Evolutionary conservation across 768 basidiomycete species (phyloP), one percentile per base, ranked within the genome.

Genomic region (Imleria badia): DNA sequence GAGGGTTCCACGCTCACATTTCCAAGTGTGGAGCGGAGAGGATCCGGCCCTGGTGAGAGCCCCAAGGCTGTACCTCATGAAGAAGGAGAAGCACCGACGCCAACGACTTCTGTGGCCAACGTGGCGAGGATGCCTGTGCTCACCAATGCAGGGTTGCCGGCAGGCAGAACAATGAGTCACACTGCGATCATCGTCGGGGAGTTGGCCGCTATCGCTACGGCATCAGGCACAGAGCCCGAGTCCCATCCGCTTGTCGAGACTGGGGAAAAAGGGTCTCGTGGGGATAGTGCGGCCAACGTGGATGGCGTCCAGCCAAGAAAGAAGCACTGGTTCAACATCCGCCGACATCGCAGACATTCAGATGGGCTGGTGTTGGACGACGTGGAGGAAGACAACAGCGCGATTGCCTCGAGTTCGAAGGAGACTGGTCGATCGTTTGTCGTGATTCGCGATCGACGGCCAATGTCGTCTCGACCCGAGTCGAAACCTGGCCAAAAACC

Each of bases 181-280:
- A 87, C 86, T 3, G 91, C 91, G 3, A 82, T 94, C 54, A 83
- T 94, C n/a, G 89, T 93, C 54, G 77, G 86, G 58, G 79, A 77
- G 72, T 45, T 68, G 69, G 57, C 61, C 66, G 48, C 63, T 57
- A 59, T 64, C 52, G 52, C 56, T 59, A 34, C 55, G 52, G 47
- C 58, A 29, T 56, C 70, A 48, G 45, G 54, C 5, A 40, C 58
- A 13, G 40, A 39, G 9, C 35, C 60, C 35, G 68, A 70, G 43
- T 59, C 58, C 20, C 62, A 65, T 31, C 57, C 60, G 1, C 38
- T 70, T 45, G 55, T 49, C 6, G 68, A 66, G 15, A 29, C 53
- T 10, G 60, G 57, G 11, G 62, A 60, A 5, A 62, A 50, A 31
- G 60, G 54, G 31, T 45, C 55, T 34, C 60, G 56, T 20, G 66